phyloP scores from a whole-genome alignment of 83 land plant genomes.

The Picea abies region DNA sequence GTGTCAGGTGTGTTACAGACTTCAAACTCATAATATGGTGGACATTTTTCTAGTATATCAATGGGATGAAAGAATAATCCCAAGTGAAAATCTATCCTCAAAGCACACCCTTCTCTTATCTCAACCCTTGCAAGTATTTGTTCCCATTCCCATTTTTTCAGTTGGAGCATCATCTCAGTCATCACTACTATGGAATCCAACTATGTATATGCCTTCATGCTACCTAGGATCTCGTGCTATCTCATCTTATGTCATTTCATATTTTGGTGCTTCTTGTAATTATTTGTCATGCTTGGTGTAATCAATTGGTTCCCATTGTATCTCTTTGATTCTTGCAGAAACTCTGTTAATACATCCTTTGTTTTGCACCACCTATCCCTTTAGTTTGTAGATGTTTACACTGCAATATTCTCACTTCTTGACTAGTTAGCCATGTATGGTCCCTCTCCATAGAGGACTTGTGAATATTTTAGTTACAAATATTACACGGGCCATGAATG shows the following conservation, averaged over 20 bases:
- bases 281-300: not conserved
- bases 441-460: too few relatives aligned
- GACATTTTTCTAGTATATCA: slow-evolving; percentile 74
- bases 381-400: slow-evolving; percentile 25
- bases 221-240: slow-evolving; percentile 24
- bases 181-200: slow-evolving; percentile 38
- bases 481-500: too few relatives aligned
- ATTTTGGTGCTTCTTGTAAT: not conserved
- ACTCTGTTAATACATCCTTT: slow-evolving; percentile 40
- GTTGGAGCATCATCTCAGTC: slow-evolving; percentile 24
- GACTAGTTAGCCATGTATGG: not conserved
- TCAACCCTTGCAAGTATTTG: slow-evolving; percentile 29
- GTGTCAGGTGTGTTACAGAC: slow-evolving; percentile 16
- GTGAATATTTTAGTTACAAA: too few relatives aligned
- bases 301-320: slow-evolving; percentile 24
- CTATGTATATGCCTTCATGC: slow-evolving; percentile 42
- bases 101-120: slow-evolving; percentile 67
- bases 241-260: slow-evolving; percentile 33
- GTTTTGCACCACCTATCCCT: slow-evolving; percentile 28
- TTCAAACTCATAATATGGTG: slow-evolving; percentile 82
- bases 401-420: slow-evolving; percentile 24
- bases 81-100: slow-evolving; percentile 52
- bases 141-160: slow-evolving; percentile 37
- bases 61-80: slow-evolving; percentile 60
- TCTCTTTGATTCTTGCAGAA: slow-evolving; percentile 41